Base-by-base conservation (phyloP, 2,329 filamentous ascomycete genomes). In the Pochonia chlamydosporia region DNA sequence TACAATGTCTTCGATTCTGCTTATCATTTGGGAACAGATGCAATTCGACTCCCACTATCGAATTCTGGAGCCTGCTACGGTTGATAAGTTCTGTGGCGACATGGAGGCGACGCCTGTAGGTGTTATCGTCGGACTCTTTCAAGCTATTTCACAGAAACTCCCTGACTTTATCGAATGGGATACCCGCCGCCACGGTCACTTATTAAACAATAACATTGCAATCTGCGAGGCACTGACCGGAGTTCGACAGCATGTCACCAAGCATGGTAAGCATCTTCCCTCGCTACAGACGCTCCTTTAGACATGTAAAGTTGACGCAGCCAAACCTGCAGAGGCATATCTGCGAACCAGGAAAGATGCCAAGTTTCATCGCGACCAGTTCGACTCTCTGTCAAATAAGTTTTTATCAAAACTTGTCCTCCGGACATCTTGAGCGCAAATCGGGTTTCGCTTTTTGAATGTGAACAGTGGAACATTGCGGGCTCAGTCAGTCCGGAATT, bases 41-140 rank as follows among this genome's bases (percentile, higher is more conserved):
- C 91, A 97, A 67, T 97, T 96, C 62, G 92, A 97, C 71, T 95
- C 87, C 76, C 89, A 96, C 71, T 97, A 96, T 76, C 87, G 92
- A 44, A 85, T 95, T 3, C 89, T 88, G 4, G 91, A 96, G 64
- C 79, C 86, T 45, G 76, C 79, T 42, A 86, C 87, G 5, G 91
- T 96, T 52, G 83, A 92, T 62, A 96, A 95, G 72, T 97, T 97
- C 76, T 96, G 91, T 75, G 81, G 75, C 49, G 92, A 97, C 63
- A 97, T 97, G 92, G 92, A 97, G 73, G 88, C 87, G 9, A 95
- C 87, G 7, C 92, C 92, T 1, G 91, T 97, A 36, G 92, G 92
- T 59, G 92, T 97, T 59, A 95, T 97, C 60, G 90, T 96, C 54
- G 92, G 92, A 40, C 80, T 97, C 25, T 97, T 97, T 82, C 90